These are phyloP conservation scores for Neospora caninum DNA, from an alignment of 169 alveolate species.

Conservation along the genomic window DNA sequence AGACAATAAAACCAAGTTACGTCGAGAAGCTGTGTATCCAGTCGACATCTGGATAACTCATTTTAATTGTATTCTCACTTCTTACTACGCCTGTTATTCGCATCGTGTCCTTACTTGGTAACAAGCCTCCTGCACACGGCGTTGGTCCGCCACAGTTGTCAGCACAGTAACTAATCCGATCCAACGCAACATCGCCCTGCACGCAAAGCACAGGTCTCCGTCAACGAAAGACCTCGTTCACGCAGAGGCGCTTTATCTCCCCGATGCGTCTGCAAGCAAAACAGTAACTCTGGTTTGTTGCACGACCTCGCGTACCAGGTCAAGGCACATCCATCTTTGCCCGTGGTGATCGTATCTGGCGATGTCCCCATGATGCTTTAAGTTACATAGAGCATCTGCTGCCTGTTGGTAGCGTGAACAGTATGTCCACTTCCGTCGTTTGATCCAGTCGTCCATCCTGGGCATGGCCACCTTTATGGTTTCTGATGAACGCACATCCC, in stretches of 20 bases:
- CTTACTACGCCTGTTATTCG: too few relatives aligned
- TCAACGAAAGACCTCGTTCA: background rate
- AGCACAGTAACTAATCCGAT: slow-evolving; percentile 14
- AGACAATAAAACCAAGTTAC: background rate
- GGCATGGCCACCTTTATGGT: background rate
- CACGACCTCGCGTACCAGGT: background rate
- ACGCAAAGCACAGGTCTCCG: background rate
- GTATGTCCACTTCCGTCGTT: background rate
- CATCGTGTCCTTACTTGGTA: background rate
- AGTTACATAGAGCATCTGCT: slow-evolving; percentile 19
- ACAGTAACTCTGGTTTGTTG: background rate
- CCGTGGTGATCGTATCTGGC: slow-evolving; percentile 22
- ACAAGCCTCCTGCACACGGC: slow-evolving; percentile 20
- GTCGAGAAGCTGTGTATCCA: background rate
- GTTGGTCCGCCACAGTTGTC: slow-evolving; percentile 42
- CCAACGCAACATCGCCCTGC: slow-evolving; percentile 25
- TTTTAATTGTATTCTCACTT: background rate
- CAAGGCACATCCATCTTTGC: slow-evolving; percentile 17
- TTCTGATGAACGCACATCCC: background rate
- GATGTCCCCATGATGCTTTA: background rate
- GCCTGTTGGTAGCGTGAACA: slow-evolving; percentile 11
- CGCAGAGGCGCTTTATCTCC: background rate
- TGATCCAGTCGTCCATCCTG: background rate
- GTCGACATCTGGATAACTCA: background rate
- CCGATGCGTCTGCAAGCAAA: background rate